A percentile compares a stretch with the other conserved stretches of the same genome.
phyloP scores from a whole-genome alignment of 768 basidiomycete species.

The Russula sp. region DNA sequence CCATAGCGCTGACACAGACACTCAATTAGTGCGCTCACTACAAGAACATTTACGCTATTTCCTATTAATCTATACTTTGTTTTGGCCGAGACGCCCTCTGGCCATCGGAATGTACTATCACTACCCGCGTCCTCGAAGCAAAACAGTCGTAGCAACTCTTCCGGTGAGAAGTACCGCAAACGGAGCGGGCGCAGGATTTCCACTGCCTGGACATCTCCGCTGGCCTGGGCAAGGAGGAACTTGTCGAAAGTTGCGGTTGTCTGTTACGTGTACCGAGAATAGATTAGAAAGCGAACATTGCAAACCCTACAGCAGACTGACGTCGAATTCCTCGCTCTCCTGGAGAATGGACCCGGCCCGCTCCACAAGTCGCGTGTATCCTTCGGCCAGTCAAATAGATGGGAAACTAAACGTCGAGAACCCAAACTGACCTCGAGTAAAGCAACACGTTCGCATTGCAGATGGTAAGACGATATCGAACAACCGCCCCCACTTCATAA shows the following conservation, averaged over 20 bases:
- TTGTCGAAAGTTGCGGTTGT: slow-evolving; percentile 56
- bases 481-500: slow-evolving; percentile 71
- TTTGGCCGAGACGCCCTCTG: slow-evolving; percentile 55
- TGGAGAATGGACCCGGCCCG: slow-evolving; percentile 77
- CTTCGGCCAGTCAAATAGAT: slow-evolving; percentile 38
- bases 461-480: slow-evolving; percentile 78
- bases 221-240: slow-evolving; percentile 49
- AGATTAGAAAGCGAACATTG: neutral
- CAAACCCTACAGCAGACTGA: slow-evolving; percentile 36
- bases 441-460: slow-evolving; percentile 65
- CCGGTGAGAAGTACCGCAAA: slow-evolving; percentile 73
- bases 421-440: slow-evolving; percentile 62
- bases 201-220: slow-evolving; percentile 45
- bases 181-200: slow-evolving; percentile 55
- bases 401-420: neutral
- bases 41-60: slow-evolving; percentile 78
- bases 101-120: slow-evolving; percentile 54
- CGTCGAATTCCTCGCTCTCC: slow-evolving; percentile 63
- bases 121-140: slow-evolving; percentile 44
- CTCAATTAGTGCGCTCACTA: slow-evolving; percentile 58
- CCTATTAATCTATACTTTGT: slow-evolving; percentile 75
- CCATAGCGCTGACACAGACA: slow-evolving; percentile 44
- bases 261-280: slow-evolving; percentile 38
- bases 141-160: slow-evolving; percentile 68
- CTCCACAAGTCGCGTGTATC: slow-evolving; percentile 75